A percentile compares a stretch with the other conserved stretches of the same genome.
These are phyloP conservation scores for Xylaria scruposa DNA, from an alignment of 495 filamentous ascomycete genomes.

Conservation along the genomic window DNA sequence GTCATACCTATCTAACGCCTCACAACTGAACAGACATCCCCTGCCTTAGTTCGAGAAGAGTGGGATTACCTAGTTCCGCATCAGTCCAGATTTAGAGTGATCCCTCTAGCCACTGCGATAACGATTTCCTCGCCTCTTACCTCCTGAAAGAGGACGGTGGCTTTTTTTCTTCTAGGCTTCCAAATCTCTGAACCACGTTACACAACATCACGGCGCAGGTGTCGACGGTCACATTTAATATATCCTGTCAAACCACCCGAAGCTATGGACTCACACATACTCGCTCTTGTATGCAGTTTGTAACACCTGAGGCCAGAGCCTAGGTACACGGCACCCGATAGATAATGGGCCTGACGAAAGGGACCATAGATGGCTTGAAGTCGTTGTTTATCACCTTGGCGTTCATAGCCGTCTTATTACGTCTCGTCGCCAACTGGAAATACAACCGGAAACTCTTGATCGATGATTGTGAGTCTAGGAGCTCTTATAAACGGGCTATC, in stretches of 20 bases:
- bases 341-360: background rate
- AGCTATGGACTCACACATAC: constrained; percentile 11
- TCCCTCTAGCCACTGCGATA: constrained; percentile 3
- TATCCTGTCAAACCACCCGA: background rate
- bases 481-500: background rate
- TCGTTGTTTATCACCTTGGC: constrained; percentile 14
- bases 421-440: constrained; percentile 24
- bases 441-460: constrained; percentile 20
- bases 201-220: background rate
- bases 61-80: constrained; percentile 8
- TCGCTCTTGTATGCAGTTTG: background rate
- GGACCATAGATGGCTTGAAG: constrained; percentile 22
- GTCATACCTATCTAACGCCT: background rate
- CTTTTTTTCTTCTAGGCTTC: background rate
- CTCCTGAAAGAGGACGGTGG: constrained; percentile 6
- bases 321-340: background rate
- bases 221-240: background rate
- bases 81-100: constrained; percentile 4
- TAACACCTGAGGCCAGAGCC: background rate
- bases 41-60: background rate
- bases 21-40: background rate
- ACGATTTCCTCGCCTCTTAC: background rate
- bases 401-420: constrained; percentile 20
- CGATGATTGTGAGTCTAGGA: constrained; percentile 21
- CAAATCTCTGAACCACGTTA: background rate